A percentile compares a stretch with the other conserved stretches of the same genome.
These are phyloP conservation scores for Komagataella kurtzmanii DNA, from an alignment of 805 yeast species.

Conservation along the genomic window DNA sequence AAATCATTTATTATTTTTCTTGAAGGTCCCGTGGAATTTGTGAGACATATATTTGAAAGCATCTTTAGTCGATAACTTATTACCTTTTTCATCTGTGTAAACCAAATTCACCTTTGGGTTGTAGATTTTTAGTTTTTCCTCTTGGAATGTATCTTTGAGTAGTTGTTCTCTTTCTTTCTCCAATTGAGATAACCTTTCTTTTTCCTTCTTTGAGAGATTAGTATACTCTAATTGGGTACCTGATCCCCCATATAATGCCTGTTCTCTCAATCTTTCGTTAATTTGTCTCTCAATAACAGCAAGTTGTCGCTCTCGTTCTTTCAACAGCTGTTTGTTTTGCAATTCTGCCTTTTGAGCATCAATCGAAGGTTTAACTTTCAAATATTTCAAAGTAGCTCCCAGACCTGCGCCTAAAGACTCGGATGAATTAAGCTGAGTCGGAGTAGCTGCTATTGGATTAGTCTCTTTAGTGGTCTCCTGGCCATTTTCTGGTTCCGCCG, in stretches of 20 bases:
- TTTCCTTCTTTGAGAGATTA: neutral
- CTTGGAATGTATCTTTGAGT: conserved; percentile 5
- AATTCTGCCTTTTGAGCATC: conserved; percentile 9
- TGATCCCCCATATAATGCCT: neutral
- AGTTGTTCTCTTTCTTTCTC: neutral
- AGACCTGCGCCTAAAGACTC: conserved; percentile 14
- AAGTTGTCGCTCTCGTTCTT: neutral
- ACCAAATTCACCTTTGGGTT: conserved; percentile 37
- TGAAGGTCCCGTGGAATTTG: conserved; percentile 50
- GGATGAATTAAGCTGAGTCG: neutral
- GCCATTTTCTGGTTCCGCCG: neutral
- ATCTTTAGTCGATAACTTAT: conserved; percentile 43
- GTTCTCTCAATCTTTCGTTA: conserved; percentile 1
- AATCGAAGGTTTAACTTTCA: conserved; percentile 6
- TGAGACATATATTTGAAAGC: conserved; percentile 73
- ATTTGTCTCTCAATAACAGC: neutral
- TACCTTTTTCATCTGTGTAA: conserved; percentile 56
- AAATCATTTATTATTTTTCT: neutral
- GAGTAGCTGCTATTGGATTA: neutral
- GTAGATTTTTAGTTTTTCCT: conserved; percentile 15
- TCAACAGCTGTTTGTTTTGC: conserved; percentile 3
- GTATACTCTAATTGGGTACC: neutral
- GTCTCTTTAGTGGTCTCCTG: neutral
- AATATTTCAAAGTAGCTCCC: conserved; percentile 20
- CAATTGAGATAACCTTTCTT: conserved; percentile 1